These are phyloP conservation scores for Vitis riparia DNA, from an alignment of 164 flowering plant genomes.

Conservation along the genomic window DNA sequence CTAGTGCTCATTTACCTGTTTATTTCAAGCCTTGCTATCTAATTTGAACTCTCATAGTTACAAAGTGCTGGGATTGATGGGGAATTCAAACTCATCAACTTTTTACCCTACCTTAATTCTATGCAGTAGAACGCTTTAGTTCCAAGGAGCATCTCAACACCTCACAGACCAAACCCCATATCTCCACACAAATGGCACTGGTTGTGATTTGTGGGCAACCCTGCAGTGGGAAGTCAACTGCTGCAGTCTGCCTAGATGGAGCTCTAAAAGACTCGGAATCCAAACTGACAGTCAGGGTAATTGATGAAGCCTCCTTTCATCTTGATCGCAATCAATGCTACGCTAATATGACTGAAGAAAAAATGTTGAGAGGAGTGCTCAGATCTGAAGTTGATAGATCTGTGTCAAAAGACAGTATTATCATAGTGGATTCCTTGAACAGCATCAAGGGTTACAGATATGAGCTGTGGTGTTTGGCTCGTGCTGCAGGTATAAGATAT, in stretches of 20 bases:
- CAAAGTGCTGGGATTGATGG: too few relatives aligned
- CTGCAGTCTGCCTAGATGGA: constrained; percentile 62
- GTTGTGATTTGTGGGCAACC: constrained; percentile 99
- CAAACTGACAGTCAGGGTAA: constrained; percentile 47
- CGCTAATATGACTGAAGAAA: constrained; percentile 74
- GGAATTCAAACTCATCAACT: too few relatives aligned
- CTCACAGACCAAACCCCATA: too few relatives aligned
- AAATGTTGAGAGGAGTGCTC: constrained; percentile 81
- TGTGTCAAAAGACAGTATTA: constrained; percentile 54
- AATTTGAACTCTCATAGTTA: too few relatives aligned
- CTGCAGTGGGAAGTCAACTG: constrained; percentile 92
- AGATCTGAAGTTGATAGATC: constrained; percentile 93
- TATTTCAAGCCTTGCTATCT: too few relatives aligned
- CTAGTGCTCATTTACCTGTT: too few relatives aligned
- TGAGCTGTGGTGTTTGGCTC: constrained; percentile 97
- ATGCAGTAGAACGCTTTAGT: neutral
- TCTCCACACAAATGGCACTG: constrained; percentile 59
- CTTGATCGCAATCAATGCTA: constrained; percentile 77
- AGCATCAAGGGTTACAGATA: constrained; percentile 96
- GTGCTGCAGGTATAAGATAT: constrained; percentile 87
- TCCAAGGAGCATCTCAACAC: neutral
- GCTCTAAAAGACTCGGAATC: constrained; percentile 56
- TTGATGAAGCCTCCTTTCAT: constrained; percentile 77
- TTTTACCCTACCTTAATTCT: neutral
- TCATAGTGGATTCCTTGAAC: constrained; percentile 91